Base-by-base conservation (phyloP, 139 green algal genomes). In the Pseudopediastrum boryanum region DNA sequence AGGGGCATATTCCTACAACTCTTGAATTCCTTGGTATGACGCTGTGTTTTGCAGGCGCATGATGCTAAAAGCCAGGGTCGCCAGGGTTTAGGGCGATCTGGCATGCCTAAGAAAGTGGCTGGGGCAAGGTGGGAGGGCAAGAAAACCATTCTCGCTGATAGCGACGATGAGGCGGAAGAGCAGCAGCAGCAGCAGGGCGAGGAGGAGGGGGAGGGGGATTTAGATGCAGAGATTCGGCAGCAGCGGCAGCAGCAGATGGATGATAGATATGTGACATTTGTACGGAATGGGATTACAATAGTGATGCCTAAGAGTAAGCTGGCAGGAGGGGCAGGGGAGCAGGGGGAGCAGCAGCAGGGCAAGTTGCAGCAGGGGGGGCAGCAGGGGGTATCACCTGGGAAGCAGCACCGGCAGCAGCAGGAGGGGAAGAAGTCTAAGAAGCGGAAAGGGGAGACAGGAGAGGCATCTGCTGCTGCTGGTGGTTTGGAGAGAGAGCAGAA, bases 71-170 rank as follows among this genome's bases (percentile, higher is more conserved):
- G 85, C 0, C 84, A 91, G 50, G 90, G 91, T 38, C 89, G 89
- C 54, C 86, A 93, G 66, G 94, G 94, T 12, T 76, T 98, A 77
- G 94, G 94, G 2, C 84, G 90, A 1, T 79, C 76, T 31, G 71
- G 58, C 50, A 84, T 89, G 85, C 92, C 91, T 2, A 97, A 94
- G 68, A 96, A 96, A 79, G 91, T 97, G 33, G 93, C 83, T 2
- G 93, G 93, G 7, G 89, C 84, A 0, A 80, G 85, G 13, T 97
- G 94, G 92, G 73, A 79, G 41, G 93, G 93, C n/a, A 95, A 74
- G 42, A 96, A 95, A 73, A 92, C 75, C n/a, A 83, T 75, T 27
- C 69, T 96, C 8, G 80, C 27, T 13, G 81, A 86, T 42, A 77
- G 78, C 51, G 87, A 96, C 2, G 89, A 85, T 4, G 82, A 86